These are phyloP conservation scores for Petasospora fabianii DNA, from an alignment of 1,139 yeast genomes.

Conservation along the genomic window DNA sequence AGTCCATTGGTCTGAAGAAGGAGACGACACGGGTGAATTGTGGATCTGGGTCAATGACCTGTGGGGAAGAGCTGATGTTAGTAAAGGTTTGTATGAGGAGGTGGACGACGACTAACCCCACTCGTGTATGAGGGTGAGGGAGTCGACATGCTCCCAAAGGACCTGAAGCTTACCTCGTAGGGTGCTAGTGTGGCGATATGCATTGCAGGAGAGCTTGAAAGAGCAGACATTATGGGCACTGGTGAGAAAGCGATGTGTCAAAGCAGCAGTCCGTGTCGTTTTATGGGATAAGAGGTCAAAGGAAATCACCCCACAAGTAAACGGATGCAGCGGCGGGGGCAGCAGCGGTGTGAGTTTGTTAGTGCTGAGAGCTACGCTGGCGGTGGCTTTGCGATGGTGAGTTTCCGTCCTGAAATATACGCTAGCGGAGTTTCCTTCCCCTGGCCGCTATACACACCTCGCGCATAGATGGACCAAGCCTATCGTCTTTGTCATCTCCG, in stretches of 20 bases:
- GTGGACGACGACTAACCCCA: too few species aligned
- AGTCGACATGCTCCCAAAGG: too few species aligned
- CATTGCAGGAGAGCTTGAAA: conserved; percentile 4
- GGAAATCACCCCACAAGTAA: conserved; percentile 7
- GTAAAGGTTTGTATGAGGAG: too few species aligned
- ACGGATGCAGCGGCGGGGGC: not conserved
- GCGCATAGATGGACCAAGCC: not conserved
- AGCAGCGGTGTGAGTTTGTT: not conserved
- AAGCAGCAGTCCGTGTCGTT: too few species aligned
- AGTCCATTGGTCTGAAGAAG: conserved; percentile 70
- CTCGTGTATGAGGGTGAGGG: too few species aligned
- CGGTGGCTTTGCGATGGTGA: too few species aligned
- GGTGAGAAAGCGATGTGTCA: not conserved
- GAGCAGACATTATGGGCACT: conserved; percentile 1
- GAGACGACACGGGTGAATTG: conserved; percentile 67
- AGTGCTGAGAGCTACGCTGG: conserved; percentile 9
- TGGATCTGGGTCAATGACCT: conserved; percentile 72
- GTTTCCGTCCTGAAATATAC: conserved; percentile 1
- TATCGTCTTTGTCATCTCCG: not conserved
- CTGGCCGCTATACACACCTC: not conserved
- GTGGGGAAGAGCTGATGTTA: conserved; percentile 1
- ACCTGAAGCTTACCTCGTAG: conserved; percentile 14
- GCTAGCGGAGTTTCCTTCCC: too few species aligned
- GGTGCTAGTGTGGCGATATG: conserved; percentile 12
- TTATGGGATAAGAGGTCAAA: too few species aligned